Percentiles rank a stretch among this genome's conserved stretches.
phyloP scores from a whole-genome alignment of 805 yeast species.

The Debaryomyces castellii region DNA sequence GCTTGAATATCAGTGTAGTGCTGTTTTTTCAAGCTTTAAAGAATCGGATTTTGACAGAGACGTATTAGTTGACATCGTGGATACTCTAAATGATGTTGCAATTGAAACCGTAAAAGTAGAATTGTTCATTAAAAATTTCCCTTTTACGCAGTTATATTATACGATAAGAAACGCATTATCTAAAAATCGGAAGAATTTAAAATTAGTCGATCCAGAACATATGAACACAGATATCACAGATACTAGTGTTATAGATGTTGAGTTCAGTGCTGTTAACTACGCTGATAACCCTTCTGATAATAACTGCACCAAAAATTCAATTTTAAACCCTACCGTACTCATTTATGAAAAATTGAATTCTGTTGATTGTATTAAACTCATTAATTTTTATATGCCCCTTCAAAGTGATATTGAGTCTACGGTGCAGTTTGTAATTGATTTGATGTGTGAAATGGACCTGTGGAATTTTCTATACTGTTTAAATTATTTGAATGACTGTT shows the following conservation, averaged over 20 bases:
- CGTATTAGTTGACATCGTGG: constrained; percentile 5
- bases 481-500: neutral
- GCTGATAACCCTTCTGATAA: neutral
- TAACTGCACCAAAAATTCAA: neutral
- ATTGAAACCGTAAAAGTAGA: neutral
- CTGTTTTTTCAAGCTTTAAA: constrained; percentile 7
- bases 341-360: neutral
- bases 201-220: neutral
- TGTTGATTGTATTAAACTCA: neutral
- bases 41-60: constrained; percentile 2
- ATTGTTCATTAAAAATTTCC: constrained; percentile 5
- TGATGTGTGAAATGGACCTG: neutral
- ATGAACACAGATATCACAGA: neutral
- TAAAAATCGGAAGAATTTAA: neutral
- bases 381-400: neutral
- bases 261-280: constrained; percentile 3
- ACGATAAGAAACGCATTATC: neutral
- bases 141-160: constrained; percentile 4
- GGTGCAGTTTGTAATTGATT: neutral
- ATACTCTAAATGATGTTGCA: constrained; percentile 1
- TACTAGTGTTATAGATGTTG: constrained; percentile 9
- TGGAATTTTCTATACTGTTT: neutral
- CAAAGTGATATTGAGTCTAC: neutral
- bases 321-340: neutral
- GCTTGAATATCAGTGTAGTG: constrained; percentile 14